phyloP scores from a whole-genome alignment of 2,329 filamentous ascomycete genomes.

The Penicillium sp. region DNA sequence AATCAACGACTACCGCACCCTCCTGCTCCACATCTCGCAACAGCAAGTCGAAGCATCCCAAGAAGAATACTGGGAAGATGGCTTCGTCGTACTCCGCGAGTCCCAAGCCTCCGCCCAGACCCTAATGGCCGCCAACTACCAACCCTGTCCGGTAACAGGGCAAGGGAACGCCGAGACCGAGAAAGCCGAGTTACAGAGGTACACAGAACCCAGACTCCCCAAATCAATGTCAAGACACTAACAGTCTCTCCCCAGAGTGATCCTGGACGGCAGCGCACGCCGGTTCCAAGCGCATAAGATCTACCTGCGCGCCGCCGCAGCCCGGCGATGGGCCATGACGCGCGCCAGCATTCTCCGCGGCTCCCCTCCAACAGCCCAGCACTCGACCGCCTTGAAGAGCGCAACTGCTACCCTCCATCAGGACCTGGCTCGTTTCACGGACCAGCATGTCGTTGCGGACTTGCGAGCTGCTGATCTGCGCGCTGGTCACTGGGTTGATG shows the following conservation, averaged over 20 bases:
- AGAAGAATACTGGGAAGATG: conserved; percentile 52
- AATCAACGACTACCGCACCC: conserved; percentile 55
- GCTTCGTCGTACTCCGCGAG: conserved; percentile 50
- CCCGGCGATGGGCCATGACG: conserved; percentile 50
- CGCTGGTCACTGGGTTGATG: conserved; percentile 53
- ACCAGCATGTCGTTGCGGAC: conserved; percentile 48
- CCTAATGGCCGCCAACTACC: conserved; percentile 48
- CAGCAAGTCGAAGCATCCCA: conserved; percentile 44
- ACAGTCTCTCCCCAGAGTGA: conserved; percentile 41
- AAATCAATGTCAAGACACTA: neutral
- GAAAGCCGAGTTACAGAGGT: conserved; percentile 51
- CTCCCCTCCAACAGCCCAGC: conserved; percentile 41
- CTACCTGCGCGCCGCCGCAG: conserved; percentile 52
- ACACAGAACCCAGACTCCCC: neutral
- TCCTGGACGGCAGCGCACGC: conserved; percentile 51
- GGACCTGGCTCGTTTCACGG: conserved; percentile 51
- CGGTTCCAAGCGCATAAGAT: conserved; percentile 55
- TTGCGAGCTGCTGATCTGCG: conserved; percentile 48
- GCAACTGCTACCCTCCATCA: conserved; percentile 39
- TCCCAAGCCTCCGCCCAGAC: conserved; percentile 48
- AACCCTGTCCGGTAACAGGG: conserved; percentile 34
- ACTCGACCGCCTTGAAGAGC: conserved; percentile 43
- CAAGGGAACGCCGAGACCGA: conserved; percentile 46
- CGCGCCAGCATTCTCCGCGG: conserved; percentile 46
- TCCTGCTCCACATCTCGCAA: conserved; percentile 51